Evolutionary conservation across 805 yeast species (phyloP).

Genomic region (Schwanniomyces yamadae): DNA sequence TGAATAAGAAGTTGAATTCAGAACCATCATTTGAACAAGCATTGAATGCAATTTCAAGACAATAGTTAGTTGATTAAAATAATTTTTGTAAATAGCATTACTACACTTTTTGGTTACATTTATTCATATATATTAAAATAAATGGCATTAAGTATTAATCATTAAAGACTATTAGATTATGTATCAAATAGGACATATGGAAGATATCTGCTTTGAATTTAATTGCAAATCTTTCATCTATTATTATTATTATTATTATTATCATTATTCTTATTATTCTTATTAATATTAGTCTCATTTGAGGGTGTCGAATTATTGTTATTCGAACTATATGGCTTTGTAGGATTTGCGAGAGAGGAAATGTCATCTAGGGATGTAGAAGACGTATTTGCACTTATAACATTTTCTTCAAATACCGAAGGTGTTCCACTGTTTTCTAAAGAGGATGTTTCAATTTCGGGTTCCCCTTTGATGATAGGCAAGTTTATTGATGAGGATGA

Average conservation of each 20-base stretch:
- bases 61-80: not conserved
- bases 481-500: constrained; percentile 12
- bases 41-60: constrained; percentile 12
- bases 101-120: constrained; percentile 1
- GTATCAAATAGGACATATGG: constrained; percentile 1
- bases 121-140: constrained; percentile 2
- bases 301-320: not conserved
- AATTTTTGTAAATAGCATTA: constrained; percentile 1
- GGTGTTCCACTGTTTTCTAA: constrained; percentile 33
- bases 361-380: constrained; percentile 36
- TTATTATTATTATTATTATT: not conserved
- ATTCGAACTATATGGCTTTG: not conserved
- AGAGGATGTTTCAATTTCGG: constrained; percentile 21
- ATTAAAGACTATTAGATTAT: constrained; percentile 5
- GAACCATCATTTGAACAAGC: constrained; percentile 57
- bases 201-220: not conserved
- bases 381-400: constrained; percentile 32
- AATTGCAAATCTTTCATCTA: not conserved
- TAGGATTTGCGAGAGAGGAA: not conserved
- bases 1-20: constrained; percentile 50
- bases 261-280: constrained; percentile 1
- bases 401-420: constrained; percentile 36
- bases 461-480: constrained; percentile 6
- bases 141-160: constrained; percentile 7
- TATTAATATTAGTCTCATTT: too few relatives aligned